Percentiles rank a stretch among this genome's conserved stretches.
Conservation (phyloP, 2,329 filamentous ascomycete species). For the Rosellinia necatrix region DNA sequence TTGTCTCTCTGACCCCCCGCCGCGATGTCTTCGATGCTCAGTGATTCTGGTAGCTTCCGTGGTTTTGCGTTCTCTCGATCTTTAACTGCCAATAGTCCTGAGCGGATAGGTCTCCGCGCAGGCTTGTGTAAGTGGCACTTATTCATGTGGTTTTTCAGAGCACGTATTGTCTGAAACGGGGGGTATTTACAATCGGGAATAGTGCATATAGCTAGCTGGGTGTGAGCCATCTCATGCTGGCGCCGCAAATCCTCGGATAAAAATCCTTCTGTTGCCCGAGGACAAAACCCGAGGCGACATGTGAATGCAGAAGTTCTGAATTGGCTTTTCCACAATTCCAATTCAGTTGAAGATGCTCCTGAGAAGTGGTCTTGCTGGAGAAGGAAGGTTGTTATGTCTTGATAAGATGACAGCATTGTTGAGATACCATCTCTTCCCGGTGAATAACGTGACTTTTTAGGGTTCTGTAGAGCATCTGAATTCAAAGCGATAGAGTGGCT, state of each 20-base stretch:
- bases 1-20: too few relatives aligned
- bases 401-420: not conserved
- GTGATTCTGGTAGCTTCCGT: too few relatives aligned
- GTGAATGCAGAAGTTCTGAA: conserved; percentile 9
- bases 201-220: not conserved
- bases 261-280: conserved; percentile 10
- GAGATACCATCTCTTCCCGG: not conserved
- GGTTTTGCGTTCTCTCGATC: too few relatives aligned
- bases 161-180: not conserved
- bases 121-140: conserved; percentile 3
- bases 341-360: not conserved
- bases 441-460: not conserved
- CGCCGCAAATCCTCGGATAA: conserved; percentile 1
- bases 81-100: too few relatives aligned
- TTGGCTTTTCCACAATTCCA: conserved; percentile 7
- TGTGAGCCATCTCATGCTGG: conserved; percentile 11
- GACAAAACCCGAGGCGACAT: conserved; percentile 9
- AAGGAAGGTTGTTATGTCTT: not conserved
- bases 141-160: conserved; percentile 1
- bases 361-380: conserved; percentile 1
- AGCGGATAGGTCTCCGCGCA: not conserved
- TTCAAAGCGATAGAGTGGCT: not conserved
- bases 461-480: not conserved
- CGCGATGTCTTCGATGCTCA: too few relatives aligned
- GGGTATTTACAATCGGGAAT: conserved; percentile 9